These are phyloP conservation scores for Singerocomus rubriflavus DNA, from an alignment of 1,284 basidiomycete species.

Conservation along the genomic window DNA sequence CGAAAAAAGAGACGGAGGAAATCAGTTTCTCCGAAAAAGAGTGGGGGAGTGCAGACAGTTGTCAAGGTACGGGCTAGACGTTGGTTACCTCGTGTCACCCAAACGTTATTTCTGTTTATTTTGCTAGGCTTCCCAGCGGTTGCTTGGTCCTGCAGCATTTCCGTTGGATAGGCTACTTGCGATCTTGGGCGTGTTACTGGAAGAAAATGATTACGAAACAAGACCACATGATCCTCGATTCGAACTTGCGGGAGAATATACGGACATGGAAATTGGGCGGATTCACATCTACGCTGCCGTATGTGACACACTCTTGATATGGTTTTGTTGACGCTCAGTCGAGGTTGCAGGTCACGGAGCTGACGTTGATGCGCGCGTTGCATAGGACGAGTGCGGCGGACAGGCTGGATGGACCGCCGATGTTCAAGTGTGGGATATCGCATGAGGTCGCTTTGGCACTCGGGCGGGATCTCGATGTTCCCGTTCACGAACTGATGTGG, in stretches of 20 bases:
- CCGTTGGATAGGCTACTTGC: constrained; percentile 81
- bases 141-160: constrained; percentile 80
- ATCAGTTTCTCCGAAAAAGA: constrained; percentile 41
- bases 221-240: constrained; percentile 48
- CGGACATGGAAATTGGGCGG: constrained; percentile 64
- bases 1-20: constrained; percentile 55
- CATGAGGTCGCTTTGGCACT: constrained; percentile 61
- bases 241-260: constrained; percentile 55
- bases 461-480: constrained; percentile 61
- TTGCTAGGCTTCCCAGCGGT: constrained; percentile 67
- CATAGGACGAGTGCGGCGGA: constrained; percentile 66
- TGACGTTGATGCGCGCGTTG: constrained; percentile 66
- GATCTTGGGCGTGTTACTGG: constrained; percentile 78
- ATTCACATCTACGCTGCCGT: constrained; percentile 60
- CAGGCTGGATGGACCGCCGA: constrained; percentile 63
- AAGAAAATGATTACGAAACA: constrained; percentile 72
- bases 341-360: constrained; percentile 59
- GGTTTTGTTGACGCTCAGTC: background rate
- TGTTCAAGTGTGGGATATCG: constrained; percentile 73
- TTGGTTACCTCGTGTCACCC: background rate
- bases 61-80: constrained; percentile 45
- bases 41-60: constrained; percentile 36
- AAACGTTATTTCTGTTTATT: background rate
- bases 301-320: constrained; percentile 18
- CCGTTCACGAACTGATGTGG: constrained; percentile 71